Conservation (phyloP, 2,329 filamentous ascomycete genomes). For the Stagonosporopsis chrysanthemi region DNA sequence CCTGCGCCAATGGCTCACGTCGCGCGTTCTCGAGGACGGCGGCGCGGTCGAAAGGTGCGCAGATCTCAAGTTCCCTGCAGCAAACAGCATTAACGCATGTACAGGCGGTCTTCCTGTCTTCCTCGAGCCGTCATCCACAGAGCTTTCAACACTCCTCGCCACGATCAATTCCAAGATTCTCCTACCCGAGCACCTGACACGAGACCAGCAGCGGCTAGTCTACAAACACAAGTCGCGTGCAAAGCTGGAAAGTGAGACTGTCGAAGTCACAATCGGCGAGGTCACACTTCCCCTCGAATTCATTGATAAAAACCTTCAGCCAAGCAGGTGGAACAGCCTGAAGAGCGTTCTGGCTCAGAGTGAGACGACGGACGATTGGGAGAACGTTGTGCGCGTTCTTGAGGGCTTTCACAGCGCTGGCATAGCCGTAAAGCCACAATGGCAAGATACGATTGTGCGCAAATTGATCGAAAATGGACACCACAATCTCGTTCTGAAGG, state of each 20-base stretch:
- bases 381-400: slow-evolving; percentile 45
- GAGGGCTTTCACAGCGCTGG: slow-evolving; percentile 42
- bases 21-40: slow-evolving; percentile 42
- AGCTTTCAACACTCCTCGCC: slow-evolving; percentile 52
- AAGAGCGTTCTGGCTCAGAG: slow-evolving; percentile 25
- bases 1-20: slow-evolving; percentile 31
- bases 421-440: slow-evolving; percentile 20
- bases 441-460: slow-evolving; percentile 33
- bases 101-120: slow-evolving; percentile 53
- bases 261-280: slow-evolving; percentile 52
- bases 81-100: slow-evolving; percentile 11
- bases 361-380: slow-evolving; percentile 42
- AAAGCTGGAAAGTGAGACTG: slow-evolving; percentile 53
- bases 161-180: slow-evolving; percentile 54
- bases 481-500: slow-evolving; percentile 41
- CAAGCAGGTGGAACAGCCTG: slow-evolving; percentile 23
- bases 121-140: slow-evolving; percentile 49
- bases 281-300: slow-evolving; percentile 46
- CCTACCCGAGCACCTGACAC: slow-evolving; percentile 53
- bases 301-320: slow-evolving; percentile 35
- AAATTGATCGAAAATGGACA: slow-evolving; percentile 27
- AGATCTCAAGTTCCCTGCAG: background rate
- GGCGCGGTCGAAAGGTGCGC: slow-evolving; percentile 35
- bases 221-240: slow-evolving; percentile 51
- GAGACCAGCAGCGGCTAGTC: slow-evolving; percentile 53